Conservation (phyloP, 2,329 filamentous ascomycete genomes). For the Penicillium verrucosum region DNA sequence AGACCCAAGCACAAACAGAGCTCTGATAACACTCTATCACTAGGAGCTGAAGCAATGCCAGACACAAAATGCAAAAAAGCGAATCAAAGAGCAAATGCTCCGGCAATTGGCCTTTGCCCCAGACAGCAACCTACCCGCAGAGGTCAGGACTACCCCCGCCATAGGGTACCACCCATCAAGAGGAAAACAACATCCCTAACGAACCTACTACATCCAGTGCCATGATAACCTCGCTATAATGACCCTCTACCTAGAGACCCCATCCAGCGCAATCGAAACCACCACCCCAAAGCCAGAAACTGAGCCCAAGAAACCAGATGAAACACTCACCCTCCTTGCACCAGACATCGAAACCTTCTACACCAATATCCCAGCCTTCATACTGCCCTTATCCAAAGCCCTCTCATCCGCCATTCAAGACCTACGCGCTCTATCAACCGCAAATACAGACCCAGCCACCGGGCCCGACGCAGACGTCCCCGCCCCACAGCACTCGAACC, state of each 20-base stretch:
- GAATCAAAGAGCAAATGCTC: conserved; percentile 33
- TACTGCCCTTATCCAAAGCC: conserved; percentile 23
- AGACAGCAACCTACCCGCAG: conserved; percentile 32
- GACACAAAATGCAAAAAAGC: conserved; percentile 31
- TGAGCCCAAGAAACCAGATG: conserved; percentile 13
- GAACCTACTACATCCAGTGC: conserved; percentile 20
- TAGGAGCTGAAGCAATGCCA: conserved; percentile 39
- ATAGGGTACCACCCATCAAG: neutral
- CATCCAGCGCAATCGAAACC: conserved; percentile 20
- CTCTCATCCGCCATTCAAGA: conserved; percentile 26
- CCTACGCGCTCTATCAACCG: conserved; percentile 26
- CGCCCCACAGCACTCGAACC: conserved; percentile 10
- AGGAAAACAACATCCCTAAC: neutral
- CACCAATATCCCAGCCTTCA: conserved; percentile 26
- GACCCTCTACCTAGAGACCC: conserved; percentile 37
- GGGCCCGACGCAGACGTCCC: neutral
- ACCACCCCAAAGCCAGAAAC: conserved; percentile 13
- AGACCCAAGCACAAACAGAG: neutral
- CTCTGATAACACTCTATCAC: neutral
- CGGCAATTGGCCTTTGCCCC: conserved; percentile 33
- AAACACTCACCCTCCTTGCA: conserved; percentile 32
- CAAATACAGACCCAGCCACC: conserved; percentile 17
- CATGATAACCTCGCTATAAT: conserved; percentile 37
- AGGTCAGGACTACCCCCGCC: conserved; percentile 25
- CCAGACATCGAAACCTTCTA: conserved; percentile 39